These are phyloP conservation scores for Leptoxyphium fumago DNA, from an alignment of 2,329 filamentous ascomycete species.

Conservation along the genomic window DNA sequence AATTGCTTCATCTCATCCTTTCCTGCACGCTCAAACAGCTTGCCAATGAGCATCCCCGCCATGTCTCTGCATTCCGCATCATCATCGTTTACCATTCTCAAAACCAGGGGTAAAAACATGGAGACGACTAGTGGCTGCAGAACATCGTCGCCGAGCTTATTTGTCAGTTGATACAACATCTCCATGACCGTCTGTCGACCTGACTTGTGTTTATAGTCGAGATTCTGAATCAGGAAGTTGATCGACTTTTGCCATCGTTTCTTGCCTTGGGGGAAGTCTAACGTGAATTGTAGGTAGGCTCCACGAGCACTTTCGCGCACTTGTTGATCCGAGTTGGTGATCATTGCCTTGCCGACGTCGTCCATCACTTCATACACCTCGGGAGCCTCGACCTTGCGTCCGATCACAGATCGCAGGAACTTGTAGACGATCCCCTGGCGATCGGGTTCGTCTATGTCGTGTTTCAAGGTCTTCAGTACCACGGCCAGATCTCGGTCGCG, in stretches of 20 bases:
- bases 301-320: constrained; percentile 78
- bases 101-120: constrained; percentile 74
- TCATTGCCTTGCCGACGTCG: constrained; percentile 80
- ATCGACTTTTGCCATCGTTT: constrained; percentile 80
- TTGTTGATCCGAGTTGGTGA: constrained; percentile 82
- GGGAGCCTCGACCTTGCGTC: constrained; percentile 70
- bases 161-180: constrained; percentile 69
- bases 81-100: constrained; percentile 79
- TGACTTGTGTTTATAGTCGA: constrained; percentile 78
- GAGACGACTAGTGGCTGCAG: constrained; percentile 68
- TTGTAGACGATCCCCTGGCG: constrained; percentile 89
- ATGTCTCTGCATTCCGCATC: constrained; percentile 72
- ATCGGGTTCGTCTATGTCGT: constrained; percentile 83
- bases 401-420: constrained; percentile 76
- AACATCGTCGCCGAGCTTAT: constrained; percentile 68
- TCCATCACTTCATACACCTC: constrained; percentile 86
- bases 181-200: constrained; percentile 90
- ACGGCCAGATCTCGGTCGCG: constrained; percentile 73
- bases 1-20: constrained; percentile 57
- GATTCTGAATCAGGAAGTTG: constrained; percentile 74
- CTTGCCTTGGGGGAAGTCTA: constrained; percentile 87
- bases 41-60: constrained; percentile 64
- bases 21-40: constrained; percentile 66
- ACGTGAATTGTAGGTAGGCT: constrained; percentile 84
- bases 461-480: constrained; percentile 65